These are phyloP conservation scores for Suillus sp. DNA, from an alignment of 768 basidiomycete genomes.

Conservation along the genomic window DNA sequence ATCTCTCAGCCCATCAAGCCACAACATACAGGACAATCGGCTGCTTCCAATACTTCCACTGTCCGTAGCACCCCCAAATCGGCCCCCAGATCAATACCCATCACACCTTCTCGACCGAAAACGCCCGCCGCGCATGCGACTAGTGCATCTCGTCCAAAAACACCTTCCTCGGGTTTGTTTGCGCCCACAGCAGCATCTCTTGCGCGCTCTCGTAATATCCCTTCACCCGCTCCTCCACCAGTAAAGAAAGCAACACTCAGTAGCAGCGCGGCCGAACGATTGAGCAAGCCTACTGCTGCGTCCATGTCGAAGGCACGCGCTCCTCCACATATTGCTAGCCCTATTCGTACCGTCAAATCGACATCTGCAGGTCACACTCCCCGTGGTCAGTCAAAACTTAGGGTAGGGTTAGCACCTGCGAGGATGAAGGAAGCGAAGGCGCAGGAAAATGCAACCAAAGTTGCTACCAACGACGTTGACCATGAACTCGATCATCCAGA, in stretches of 20 bases:
- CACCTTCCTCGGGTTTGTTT: conserved; percentile 67
- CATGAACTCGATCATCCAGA: conserved; percentile 23
- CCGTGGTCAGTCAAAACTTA: conserved; percentile 33
- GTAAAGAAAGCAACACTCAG: conserved; percentile 57
- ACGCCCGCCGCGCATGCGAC: conserved; percentile 31
- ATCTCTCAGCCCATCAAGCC: conserved; percentile 39
- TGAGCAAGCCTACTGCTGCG: conserved; percentile 84
- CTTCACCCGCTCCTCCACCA: conserved; percentile 47
- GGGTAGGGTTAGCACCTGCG: conserved; percentile 27
- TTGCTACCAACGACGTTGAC: conserved; percentile 28
- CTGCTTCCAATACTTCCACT: conserved; percentile 34
- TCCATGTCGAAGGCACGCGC: conserved; percentile 64
- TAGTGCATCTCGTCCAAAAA: conserved; percentile 49
- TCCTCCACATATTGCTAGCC: conserved; percentile 21
- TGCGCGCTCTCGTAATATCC: conserved; percentile 63
- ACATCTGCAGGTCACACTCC: conserved; percentile 31
- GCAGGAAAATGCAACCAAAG: conserved; percentile 22
- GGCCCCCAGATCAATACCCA: conserved; percentile 32
- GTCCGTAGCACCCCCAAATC: conserved; percentile 26
- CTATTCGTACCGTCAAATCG: conserved; percentile 32
- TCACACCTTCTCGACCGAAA: conserved; percentile 39
- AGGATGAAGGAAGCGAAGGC: conserved; percentile 27
- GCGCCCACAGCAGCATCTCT: conserved; percentile 85
- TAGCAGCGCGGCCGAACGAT: conserved; percentile 58
- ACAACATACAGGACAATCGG: conserved; percentile 46